Conservation (phyloP, 495 filamentous ascomycete species). For the Clohesyomyces aquaticus region DNA sequence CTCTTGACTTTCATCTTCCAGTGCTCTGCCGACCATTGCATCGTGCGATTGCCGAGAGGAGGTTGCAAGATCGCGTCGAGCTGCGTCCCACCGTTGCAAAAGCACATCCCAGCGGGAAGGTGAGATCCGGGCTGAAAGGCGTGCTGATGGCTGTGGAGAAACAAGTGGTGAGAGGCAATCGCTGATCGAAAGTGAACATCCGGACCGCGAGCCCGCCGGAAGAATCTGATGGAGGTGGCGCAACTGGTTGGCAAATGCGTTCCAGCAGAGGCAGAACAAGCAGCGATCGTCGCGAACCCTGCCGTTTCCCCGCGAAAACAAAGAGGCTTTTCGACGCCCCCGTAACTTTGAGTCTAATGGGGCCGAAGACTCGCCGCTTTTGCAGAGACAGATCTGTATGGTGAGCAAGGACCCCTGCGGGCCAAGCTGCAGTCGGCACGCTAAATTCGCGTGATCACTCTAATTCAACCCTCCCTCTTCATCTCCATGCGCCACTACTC, state of each 20-base stretch:
- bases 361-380: conserved; percentile 28
- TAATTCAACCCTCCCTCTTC: conserved; percentile 37
- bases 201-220: conserved; percentile 38
- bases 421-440: conserved; percentile 27
- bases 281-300: conserved; percentile 33
- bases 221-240: conserved; percentile 19
- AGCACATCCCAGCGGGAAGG: not conserved
- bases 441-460: conserved; percentile 39
- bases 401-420: not conserved
- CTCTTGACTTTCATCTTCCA: conserved; percentile 15
- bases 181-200: conserved; percentile 13
- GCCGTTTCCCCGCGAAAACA: conserved; percentile 24
- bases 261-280: conserved; percentile 25
- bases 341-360: not conserved
- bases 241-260: conserved; percentile 19
- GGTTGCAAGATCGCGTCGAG: conserved; percentile 3
- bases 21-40: conserved; percentile 5
- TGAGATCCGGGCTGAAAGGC: conserved; percentile 10
- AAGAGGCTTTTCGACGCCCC: conserved; percentile 14
- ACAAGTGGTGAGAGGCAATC: conserved; percentile 6
- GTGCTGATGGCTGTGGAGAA: conserved; percentile 5
- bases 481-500: conserved; percentile 24
- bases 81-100: conserved; percentile 8
- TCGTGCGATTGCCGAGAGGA: not conserved
- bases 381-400: conserved; percentile 14